Percentiles rank a stretch among this genome's conserved stretches.
Conservation (phyloP, 805 yeast species). For the Sugiyamaella marilandica region DNA sequence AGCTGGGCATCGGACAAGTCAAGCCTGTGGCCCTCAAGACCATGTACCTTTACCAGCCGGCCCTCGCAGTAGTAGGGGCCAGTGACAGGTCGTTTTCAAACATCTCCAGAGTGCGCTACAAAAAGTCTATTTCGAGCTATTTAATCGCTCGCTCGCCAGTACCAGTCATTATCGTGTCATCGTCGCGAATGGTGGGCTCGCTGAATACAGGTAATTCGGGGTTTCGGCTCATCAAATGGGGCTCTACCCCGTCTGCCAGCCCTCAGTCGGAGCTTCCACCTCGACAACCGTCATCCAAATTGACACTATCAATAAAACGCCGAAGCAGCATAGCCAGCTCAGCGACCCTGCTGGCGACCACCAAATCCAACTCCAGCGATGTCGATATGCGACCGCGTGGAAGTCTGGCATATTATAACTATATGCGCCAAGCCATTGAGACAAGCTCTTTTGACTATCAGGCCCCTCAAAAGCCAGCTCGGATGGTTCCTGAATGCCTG, state of each 20-base stretch:
- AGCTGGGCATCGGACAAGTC: conserved; percentile 55
- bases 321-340: conserved; percentile 3
- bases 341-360: neutral
- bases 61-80: conserved; percentile 51
- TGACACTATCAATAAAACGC: neutral
- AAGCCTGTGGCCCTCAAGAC: conserved; percentile 54
- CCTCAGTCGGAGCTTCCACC: neutral
- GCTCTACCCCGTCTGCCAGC: neutral
- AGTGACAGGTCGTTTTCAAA: conserved; percentile 41
- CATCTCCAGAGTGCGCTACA: conserved; percentile 56
- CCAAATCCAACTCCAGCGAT: neutral
- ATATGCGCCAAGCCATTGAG: neutral
- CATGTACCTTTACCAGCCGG: conserved; percentile 58
- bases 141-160: conserved; percentile 59
- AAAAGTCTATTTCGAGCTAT: conserved; percentile 50
- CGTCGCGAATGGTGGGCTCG: conserved; percentile 3
- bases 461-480: neutral
- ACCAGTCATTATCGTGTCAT: conserved; percentile 63
- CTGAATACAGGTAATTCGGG: neutral
- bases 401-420: conserved; percentile 3
- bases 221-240: neutral
- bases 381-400: neutral
- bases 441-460: neutral
- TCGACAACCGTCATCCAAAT: neutral
- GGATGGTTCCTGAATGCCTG: neutral